Conservation (phyloP, 805 yeast species). For the Spathaspora arborariae region DNA sequence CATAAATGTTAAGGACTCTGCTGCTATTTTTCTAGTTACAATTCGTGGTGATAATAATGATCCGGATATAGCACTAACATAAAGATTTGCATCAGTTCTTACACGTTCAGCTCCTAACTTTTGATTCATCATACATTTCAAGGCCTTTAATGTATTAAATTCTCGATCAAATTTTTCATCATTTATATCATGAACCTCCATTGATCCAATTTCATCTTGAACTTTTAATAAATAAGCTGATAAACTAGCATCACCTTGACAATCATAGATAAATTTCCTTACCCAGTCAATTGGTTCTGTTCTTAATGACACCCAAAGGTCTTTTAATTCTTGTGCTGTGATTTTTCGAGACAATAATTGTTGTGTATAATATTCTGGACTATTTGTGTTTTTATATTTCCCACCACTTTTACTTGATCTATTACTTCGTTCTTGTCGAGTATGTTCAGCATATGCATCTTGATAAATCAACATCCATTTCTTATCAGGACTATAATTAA, state of each 20-base stretch:
- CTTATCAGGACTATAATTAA: conserved; percentile 66
- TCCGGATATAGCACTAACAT: conserved; percentile 60
- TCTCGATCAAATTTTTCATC: conserved; percentile 66
- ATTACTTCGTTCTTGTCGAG: conserved; percentile 39
- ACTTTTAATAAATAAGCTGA: conserved; percentile 53
- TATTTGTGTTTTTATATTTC: conserved; percentile 20
- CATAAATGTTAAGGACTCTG: conserved; percentile 63
- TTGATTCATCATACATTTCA: conserved; percentile 68
- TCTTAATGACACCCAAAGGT: conserved; percentile 85
- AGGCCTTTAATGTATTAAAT: conserved; percentile 68
- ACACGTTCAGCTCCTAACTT: conserved; percentile 60
- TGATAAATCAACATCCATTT: conserved; percentile 92
- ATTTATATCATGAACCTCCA: conserved; percentile 35
- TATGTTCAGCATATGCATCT: conserved; percentile 74
- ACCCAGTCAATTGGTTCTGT: conserved; percentile 89
- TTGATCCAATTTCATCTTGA: conserved; percentile 41
- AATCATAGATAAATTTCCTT: conserved; percentile 58
- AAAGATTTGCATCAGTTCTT: conserved; percentile 36
- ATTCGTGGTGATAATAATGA: conserved; percentile 73
- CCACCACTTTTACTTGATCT: conserved; percentile 1
- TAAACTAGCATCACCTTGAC: conserved; percentile 79
- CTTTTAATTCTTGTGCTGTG: conserved; percentile 66
- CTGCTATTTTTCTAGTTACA: conserved; percentile 72
- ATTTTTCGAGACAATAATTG: conserved; percentile 68
- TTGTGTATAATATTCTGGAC: conserved; percentile 74